Conservation (phyloP, 2,329 filamentous ascomycete genomes). For the Fusarium buharicum region DNA sequence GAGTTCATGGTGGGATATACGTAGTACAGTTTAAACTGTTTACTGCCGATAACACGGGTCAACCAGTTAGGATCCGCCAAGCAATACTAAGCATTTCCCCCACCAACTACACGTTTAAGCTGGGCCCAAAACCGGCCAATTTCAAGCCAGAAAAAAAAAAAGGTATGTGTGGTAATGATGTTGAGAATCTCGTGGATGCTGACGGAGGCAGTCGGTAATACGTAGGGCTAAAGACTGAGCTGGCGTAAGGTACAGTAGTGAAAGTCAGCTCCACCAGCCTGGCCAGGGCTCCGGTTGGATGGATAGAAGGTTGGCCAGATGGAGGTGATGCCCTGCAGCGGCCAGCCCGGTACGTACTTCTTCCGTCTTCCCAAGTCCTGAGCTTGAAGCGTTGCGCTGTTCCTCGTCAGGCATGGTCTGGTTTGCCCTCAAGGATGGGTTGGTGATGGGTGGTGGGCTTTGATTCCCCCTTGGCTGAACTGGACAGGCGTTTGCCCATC, state of each 20-base stretch:
- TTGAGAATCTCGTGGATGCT: slow-evolving; percentile 42
- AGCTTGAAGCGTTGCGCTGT: slow-evolving; percentile 10
- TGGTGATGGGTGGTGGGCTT: slow-evolving; percentile 41
- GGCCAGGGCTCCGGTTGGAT: slow-evolving; percentile 42
- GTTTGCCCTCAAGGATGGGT: slow-evolving; percentile 24
- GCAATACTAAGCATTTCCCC: slow-evolving; percentile 11
- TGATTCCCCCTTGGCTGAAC: slow-evolving; percentile 27
- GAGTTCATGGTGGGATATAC: slow-evolving; percentile 5
- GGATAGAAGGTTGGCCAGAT: slow-evolving; percentile 28
- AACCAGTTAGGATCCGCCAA: slow-evolving; percentile 20
- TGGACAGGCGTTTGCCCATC: slow-evolving; percentile 18
- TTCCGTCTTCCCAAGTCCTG: slow-evolving; percentile 12
- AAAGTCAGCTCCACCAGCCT: slow-evolving; percentile 42
- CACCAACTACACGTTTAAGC: slow-evolving; percentile 7
- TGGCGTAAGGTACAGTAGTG: slow-evolving; percentile 41
- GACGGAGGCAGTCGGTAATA: slow-evolving; percentile 44
- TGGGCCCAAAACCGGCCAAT: slow-evolving; percentile 20
- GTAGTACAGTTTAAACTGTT: slow-evolving; percentile 9
- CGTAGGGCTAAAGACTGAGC: slow-evolving; percentile 47
- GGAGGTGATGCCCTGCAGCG: slow-evolving; percentile 30
- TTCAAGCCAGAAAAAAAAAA: slow-evolving; percentile 34
- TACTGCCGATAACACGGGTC: slow-evolving; percentile 23
- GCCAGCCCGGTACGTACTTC: slow-evolving; percentile 15
- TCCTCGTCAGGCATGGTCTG: slow-evolving; percentile 15
- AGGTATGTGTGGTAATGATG: slow-evolving; percentile 41